phyloP scores from a whole-genome alignment of 2,329 filamentous ascomycete genomes.

The Aureobasidium sp. region DNA sequence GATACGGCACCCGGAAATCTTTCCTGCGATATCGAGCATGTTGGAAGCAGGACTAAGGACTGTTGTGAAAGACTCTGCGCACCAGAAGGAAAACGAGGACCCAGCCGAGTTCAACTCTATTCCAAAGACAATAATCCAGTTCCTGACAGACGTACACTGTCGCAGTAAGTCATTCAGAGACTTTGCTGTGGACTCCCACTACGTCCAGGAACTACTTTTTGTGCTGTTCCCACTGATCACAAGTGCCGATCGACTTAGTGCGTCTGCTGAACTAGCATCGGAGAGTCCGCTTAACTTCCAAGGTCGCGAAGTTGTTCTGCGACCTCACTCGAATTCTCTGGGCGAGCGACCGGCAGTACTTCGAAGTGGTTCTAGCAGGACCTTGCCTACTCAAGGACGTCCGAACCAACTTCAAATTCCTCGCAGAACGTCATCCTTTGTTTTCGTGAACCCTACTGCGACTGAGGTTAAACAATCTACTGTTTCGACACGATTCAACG shows the following conservation, averaged over 20 bases:
- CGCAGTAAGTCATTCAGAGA: constrained; percentile 73
- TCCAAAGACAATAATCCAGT: constrained; percentile 69
- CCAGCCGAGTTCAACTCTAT: constrained; percentile 44
- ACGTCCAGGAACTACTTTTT: constrained; percentile 69
- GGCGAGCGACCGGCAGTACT: constrained; percentile 59
- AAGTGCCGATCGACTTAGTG: constrained; percentile 72
- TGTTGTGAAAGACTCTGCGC: constrained; percentile 40
- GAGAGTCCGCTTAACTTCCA: constrained; percentile 76
- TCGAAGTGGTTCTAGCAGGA: constrained; percentile 52
- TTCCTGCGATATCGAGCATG: constrained; percentile 79
- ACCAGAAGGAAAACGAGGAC: constrained; percentile 41
- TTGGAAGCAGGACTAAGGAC: constrained; percentile 75
- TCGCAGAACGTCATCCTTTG: constrained; percentile 80
- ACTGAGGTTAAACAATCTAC: constrained; percentile 48
- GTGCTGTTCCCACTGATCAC: constrained; percentile 84
- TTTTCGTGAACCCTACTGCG: constrained; percentile 70
- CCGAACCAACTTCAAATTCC: constrained; percentile 53
- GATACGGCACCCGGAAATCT: constrained; percentile 68
- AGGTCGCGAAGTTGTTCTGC: constrained; percentile 75
- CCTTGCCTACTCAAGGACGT: constrained; percentile 17
- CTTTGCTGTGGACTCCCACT: constrained; percentile 72
- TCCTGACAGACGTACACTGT: constrained; percentile 71
- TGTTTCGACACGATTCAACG: constrained; percentile 53
- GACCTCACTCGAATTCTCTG: constrained; percentile 59
- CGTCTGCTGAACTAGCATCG: constrained; percentile 81